Evolutionary conservation across 106 monocot genomes (phyloP), one percentile per base, ranked within the genome.

Genomic region (Xerophyta viscosa): DNA sequence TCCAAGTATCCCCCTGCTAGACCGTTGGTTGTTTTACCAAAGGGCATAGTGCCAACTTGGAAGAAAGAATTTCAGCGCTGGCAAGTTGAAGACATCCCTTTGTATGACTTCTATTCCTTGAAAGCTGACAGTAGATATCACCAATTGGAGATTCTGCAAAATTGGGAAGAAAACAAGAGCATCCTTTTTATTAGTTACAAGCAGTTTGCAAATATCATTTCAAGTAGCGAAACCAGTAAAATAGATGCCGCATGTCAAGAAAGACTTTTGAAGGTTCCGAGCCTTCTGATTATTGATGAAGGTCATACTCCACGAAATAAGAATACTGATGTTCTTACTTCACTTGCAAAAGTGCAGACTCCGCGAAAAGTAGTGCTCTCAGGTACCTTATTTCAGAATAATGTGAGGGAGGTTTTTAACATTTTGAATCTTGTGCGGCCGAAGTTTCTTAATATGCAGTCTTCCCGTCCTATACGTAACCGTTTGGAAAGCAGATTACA

Each of bases 351-450:
- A 50, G 71, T 94, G 24, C 48, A 76, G 37, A 94, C 93, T 0
- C 72, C 63, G 52, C 58, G 81, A 3, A 94, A 88, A 60, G 93
- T 94, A 4, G 84, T 94, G 0, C 88, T 94, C 10, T 88, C 93
- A n/a, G 93, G 93, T 14, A 94, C 93, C 5, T 63, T 94, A 20
- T 94, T 88, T 45, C 88, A 96, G 30, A 96, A 88, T 48, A 84
- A 85, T 53, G 88, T 96, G 0, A 77, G 56, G 17, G 96, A 96
- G 49, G 96, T 96, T 0, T 96, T 94, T 62, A 94, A 75, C 45
- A 88, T 94, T 54, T 37, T 94, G 56, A 76, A 94, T 39, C 93
- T 94, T 42, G 84, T 88, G 23, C 80, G 78, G 20, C 83, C 81
- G 0, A 84, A 71, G 17, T 94, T 94, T 59, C 56, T 88, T 55